Conservation (phyloP, 225 moss, liverwort and hornwort genomes). For the Polytrichum formosum region DNA sequence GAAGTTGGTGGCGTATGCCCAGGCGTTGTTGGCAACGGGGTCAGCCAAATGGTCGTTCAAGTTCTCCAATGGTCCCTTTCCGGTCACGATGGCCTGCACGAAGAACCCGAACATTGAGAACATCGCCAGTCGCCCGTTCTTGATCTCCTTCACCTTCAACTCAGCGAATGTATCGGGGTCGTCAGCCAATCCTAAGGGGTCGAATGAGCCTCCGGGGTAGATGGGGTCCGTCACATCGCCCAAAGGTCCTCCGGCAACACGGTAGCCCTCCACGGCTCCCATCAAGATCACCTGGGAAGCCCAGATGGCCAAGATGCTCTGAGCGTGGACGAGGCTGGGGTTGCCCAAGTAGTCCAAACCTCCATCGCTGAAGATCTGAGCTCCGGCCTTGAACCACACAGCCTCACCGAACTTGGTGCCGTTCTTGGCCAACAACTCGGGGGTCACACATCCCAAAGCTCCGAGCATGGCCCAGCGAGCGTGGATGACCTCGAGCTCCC, state of each 20-base stretch:
- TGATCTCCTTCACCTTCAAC: constrained; percentile 45
- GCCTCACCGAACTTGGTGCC: constrained; percentile 40
- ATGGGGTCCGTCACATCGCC: constrained; percentile 42
- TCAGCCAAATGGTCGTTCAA: constrained; percentile 47
- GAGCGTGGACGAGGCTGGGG: background rate
- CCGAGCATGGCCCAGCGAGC: constrained; percentile 48
- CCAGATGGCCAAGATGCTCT: constrained; percentile 22
- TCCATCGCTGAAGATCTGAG: constrained; percentile 29
- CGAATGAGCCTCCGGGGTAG: constrained; percentile 55
- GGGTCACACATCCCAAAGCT: constrained; percentile 38
- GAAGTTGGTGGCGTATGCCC: constrained; percentile 57
- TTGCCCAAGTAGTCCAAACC: no score
- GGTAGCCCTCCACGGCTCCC: constrained; percentile 24
- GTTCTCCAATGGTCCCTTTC: constrained; percentile 52
- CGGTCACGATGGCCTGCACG: constrained; percentile 60
- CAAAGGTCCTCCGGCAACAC: constrained; percentile 31
- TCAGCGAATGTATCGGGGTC: constrained; percentile 57
- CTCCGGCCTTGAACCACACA: constrained; percentile 51
- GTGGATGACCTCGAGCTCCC: constrained; percentile 52
- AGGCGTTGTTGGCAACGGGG: constrained; percentile 39
- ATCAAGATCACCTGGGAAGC: constrained; percentile 17
- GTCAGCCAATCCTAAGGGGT: constrained; percentile 46
- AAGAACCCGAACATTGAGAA: constrained; percentile 55
- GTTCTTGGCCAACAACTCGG: constrained; percentile 38
- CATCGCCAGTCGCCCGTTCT: constrained; percentile 47